Evolutionary conservation across 495 filamentous ascomycete species (phyloP).

Genomic region (Hapsidospora chrysogenum): DNA sequence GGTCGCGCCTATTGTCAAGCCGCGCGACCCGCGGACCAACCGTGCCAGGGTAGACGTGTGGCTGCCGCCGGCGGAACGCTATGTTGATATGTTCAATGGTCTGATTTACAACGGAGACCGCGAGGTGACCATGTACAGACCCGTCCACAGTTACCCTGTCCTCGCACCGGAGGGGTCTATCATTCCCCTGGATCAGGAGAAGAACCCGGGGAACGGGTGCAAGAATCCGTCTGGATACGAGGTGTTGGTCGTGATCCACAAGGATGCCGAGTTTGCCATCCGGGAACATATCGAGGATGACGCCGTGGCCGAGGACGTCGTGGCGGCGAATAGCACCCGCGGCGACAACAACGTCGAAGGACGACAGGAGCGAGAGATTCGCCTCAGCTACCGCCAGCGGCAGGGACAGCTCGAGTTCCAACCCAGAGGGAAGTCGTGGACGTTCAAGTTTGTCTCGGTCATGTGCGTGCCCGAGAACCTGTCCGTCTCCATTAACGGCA

Average conservation of each 20-base stretch:
- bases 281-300: neutral
- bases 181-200: conserved; percentile 28
- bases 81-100: conserved; percentile 34
- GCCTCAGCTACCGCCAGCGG: neutral
- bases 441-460: neutral
- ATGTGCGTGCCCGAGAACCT: neutral
- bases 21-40: conserved; percentile 19
- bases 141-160: conserved; percentile 26
- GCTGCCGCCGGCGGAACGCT: conserved; percentile 31
- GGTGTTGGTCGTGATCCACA: conserved; percentile 33
- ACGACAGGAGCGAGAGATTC: no score
- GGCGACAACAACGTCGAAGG: no score
- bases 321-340: neutral
- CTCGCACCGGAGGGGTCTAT: conserved; percentile 38
- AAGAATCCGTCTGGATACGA: conserved; percentile 21
- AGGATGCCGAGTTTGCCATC: conserved; percentile 20
- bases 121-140: conserved; percentile 25
- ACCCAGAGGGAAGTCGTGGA: neutral
- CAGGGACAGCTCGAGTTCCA: neutral
- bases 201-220: conserved; percentile 22
- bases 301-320: neutral
- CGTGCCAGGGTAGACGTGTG: conserved; percentile 25
- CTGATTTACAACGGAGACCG: conserved; percentile 35
- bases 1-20: conserved; percentile 33
- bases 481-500: no score